A percentile compares a stretch with the other conserved stretches of the same genome.
These are phyloP conservation scores for Mortierella sp. DNA, from an alignment of 371 early-diverging fungal genomes.

Conservation along the genomic window DNA sequence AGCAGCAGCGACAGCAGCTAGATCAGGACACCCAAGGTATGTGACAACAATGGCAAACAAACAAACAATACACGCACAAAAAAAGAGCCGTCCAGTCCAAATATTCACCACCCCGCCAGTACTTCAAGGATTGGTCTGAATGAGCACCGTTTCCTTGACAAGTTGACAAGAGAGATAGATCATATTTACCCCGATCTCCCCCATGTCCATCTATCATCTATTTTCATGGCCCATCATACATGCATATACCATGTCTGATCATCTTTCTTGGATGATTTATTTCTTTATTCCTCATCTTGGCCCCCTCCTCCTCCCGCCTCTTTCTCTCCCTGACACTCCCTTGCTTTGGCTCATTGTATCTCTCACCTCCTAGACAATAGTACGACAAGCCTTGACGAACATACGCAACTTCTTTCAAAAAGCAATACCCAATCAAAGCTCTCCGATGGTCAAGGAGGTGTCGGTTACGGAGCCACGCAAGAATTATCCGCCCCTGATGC, in stretches of 20 bases:
- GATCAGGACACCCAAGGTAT: slow-evolving; percentile 28
- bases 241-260: neutral
- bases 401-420: slow-evolving; percentile 23
- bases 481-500: slow-evolving; percentile 1
- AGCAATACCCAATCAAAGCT: neutral
- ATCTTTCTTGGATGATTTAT: neutral
- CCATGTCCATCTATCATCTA: neutral
- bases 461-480: neutral
- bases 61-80: neutral
- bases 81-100: slow-evolving; percentile 3
- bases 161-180: neutral
- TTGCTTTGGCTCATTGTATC: neutral
- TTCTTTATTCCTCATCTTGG: neutral
- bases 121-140: neutral
- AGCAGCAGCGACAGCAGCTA: slow-evolving; percentile 8
- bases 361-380: neutral
- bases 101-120: neutral
- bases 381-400: slow-evolving; percentile 11
- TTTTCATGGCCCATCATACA: neutral
- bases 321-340: neutral
- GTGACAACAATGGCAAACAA: too few species aligned
- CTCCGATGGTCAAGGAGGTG: neutral
- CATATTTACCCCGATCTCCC: neutral
- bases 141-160: neutral
- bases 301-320: neutral